Conservation (phyloP, 2,329 filamentous ascomycete genomes). For the Rhynchosporium secalis region DNA sequence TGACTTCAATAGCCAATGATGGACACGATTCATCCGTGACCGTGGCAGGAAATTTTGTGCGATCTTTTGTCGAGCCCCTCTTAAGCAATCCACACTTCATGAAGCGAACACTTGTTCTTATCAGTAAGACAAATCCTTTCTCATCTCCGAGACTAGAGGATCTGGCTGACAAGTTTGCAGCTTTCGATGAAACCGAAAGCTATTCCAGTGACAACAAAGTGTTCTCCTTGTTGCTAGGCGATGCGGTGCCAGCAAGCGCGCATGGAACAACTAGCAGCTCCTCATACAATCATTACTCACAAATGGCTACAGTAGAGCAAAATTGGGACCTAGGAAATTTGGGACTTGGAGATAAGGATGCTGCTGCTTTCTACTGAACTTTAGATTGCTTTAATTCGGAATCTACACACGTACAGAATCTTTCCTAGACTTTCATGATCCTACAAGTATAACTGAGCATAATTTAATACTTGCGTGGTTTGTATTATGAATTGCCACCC, state of each 20-base stretch:
- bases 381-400: not conserved
- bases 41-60: slow-evolving; percentile 66
- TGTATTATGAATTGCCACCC: too few relatives aligned
- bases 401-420: not conserved
- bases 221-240: slow-evolving; percentile 70
- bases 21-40: slow-evolving; percentile 73
- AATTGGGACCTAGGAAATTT: slow-evolving; percentile 70
- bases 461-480: too few relatives aligned
- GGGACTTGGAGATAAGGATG: slow-evolving; percentile 47
- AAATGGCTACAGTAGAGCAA: slow-evolving; percentile 59
- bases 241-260: slow-evolving; percentile 61
- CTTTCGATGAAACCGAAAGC: slow-evolving; percentile 74
- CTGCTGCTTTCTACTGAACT: slow-evolving; percentile 47
- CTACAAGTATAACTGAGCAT: too few relatives aligned
- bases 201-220: slow-evolving; percentile 67
- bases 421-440: too few relatives aligned
- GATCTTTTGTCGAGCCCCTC: slow-evolving; percentile 67
- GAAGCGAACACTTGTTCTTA: slow-evolving; percentile 69
- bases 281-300: slow-evolving; percentile 72
- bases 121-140: slow-evolving; percentile 48
- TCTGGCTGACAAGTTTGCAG: slow-evolving; percentile 41
- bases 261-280: slow-evolving; percentile 65
- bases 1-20: slow-evolving; percentile 54
- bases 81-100: slow-evolving; percentile 69
- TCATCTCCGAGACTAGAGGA: not conserved